Conservation (phyloP, 2,329 filamentous ascomycete genomes). For the Diaporthe vexans region DNA sequence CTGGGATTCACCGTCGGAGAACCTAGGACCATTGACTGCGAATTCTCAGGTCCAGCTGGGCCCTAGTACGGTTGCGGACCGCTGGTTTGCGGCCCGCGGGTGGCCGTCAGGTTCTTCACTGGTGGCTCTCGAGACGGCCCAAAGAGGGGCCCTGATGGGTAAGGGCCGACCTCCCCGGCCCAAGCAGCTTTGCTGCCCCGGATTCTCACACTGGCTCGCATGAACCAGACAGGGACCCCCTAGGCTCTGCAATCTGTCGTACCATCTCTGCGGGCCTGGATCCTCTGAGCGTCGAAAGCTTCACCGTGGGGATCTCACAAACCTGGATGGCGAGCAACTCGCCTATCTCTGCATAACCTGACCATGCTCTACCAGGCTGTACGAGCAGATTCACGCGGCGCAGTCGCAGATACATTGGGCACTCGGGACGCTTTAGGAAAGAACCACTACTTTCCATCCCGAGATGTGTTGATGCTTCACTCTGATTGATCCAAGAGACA, state of each 20-base stretch:
- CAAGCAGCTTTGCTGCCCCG: constrained; percentile 39
- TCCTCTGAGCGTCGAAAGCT: constrained; percentile 31
- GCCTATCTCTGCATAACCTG: constrained; percentile 33
- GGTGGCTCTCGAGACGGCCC: constrained; percentile 20
- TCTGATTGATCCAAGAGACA: background rate
- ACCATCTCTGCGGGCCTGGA: constrained; percentile 37
- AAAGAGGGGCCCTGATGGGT: constrained; percentile 27
- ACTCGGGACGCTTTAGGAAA: background rate
- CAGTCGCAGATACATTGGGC: background rate
- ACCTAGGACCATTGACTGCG: background rate
- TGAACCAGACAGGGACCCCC: constrained; percentile 36
- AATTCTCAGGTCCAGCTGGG: background rate
- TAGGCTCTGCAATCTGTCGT: constrained; percentile 36
- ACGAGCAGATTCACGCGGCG: background rate
- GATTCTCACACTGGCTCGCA: constrained; percentile 41
- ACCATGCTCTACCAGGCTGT: background rate
- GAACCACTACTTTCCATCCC: background rate
- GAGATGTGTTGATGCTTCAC: constrained; percentile 12
- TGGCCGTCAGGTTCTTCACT: constrained; percentile 31
- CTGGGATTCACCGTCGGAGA: background rate
- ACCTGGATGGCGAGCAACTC: constrained; percentile 26
- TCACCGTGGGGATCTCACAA: constrained; percentile 18
- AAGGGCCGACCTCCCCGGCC: constrained; percentile 38
- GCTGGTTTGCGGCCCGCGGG: constrained; percentile 35
- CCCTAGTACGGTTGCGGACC: constrained; percentile 31